Conservation (phyloP, 352 stramenopile species). For the Globisporangium paddicum region DNA sequence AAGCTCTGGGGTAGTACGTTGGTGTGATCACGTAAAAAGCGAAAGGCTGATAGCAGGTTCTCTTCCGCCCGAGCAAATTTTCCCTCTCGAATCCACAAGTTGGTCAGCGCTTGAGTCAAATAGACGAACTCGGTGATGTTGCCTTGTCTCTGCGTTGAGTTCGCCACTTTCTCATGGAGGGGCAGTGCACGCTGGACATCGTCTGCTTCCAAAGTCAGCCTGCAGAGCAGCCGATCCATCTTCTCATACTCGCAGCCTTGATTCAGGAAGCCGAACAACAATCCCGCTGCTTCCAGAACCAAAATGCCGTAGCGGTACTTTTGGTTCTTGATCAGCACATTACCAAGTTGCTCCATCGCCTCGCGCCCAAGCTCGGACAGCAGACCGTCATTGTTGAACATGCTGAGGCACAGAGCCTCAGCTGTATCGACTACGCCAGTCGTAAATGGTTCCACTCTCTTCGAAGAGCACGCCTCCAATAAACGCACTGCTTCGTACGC, state of each 20-base stretch:
- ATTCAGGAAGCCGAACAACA: constrained; percentile 63
- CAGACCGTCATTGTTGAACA: constrained; percentile 77
- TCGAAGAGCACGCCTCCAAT: constrained; percentile 47
- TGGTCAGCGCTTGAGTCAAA: constrained; percentile 73
- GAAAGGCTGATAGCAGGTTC: constrained; percentile 54
- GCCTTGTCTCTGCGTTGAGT: constrained; percentile 57
- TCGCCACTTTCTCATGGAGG: constrained; percentile 77
- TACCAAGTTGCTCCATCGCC: constrained; percentile 61
- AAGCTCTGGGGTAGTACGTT: constrained; percentile 64
- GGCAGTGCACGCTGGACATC: constrained; percentile 69
- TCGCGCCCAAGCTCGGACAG: constrained; percentile 69
- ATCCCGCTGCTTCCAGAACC: constrained; percentile 64
- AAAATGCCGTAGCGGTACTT: constrained; percentile 85
- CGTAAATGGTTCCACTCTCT: constrained; percentile 19
- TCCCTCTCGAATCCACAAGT: constrained; percentile 73
- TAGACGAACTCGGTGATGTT: constrained; percentile 86
- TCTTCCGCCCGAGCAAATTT: constrained; percentile 74
- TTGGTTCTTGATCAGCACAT: constrained; percentile 80
- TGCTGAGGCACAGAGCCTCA: constrained; percentile 29
- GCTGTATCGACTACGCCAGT: constrained; percentile 9
- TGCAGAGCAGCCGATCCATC: constrained; percentile 67
- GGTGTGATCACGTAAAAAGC: constrained; percentile 65
- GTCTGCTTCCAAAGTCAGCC: constrained; percentile 68
- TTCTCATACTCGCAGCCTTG: constrained; percentile 73
- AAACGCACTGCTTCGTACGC: constrained; percentile 74